Conservation (phyloP, 2,329 filamentous ascomycete genomes). For the Hawksworthiomyces lignivorus region DNA sequence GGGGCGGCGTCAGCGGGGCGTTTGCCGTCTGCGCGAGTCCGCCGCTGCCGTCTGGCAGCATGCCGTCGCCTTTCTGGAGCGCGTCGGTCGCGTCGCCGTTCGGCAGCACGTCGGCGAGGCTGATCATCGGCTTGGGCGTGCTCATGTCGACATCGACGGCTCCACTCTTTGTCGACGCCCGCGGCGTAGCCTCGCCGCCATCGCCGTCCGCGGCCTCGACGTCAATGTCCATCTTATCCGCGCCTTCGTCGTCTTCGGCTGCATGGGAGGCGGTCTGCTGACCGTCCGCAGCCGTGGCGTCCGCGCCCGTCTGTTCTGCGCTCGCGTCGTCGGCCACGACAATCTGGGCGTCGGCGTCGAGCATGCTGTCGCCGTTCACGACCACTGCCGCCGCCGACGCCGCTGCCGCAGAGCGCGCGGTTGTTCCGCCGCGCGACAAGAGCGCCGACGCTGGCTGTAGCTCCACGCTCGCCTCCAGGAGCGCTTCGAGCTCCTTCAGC, state of each 20-base stretch:
- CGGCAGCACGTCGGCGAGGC: too few species aligned
- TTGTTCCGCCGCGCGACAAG: slow-evolving; percentile 12
- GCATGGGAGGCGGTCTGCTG: too few species aligned
- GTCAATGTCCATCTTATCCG: slow-evolving; percentile 21
- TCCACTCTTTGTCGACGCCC: slow-evolving; percentile 13
- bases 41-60: slow-evolving; percentile 38
- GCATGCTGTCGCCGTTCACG: not conserved
- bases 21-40: slow-evolving; percentile 14
- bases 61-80: not conserved
- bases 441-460: slow-evolving; percentile 34
- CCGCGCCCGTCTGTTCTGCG: slow-evolving; percentile 13
- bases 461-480: slow-evolving; percentile 62
- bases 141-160: too few species aligned
- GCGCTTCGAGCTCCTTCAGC: slow-evolving; percentile 63
- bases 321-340: slow-evolving; percentile 45
- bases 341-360: slow-evolving; percentile 34
- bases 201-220: too few species aligned
- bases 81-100: too few species aligned
- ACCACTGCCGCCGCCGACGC: slow-evolving; percentile 29
- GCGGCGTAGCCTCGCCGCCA: slow-evolving; percentile 8
- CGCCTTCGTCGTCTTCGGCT: slow-evolving; percentile 19
- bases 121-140: slow-evolving; percentile 6
- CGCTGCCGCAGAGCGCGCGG: not conserved
- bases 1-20: slow-evolving; percentile 56
- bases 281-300: slow-evolving; percentile 25